These are phyloP conservation scores for Aspergillus chevalieri DNA, from an alignment of 2,329 filamentous ascomycete species.

Conservation along the genomic window DNA sequence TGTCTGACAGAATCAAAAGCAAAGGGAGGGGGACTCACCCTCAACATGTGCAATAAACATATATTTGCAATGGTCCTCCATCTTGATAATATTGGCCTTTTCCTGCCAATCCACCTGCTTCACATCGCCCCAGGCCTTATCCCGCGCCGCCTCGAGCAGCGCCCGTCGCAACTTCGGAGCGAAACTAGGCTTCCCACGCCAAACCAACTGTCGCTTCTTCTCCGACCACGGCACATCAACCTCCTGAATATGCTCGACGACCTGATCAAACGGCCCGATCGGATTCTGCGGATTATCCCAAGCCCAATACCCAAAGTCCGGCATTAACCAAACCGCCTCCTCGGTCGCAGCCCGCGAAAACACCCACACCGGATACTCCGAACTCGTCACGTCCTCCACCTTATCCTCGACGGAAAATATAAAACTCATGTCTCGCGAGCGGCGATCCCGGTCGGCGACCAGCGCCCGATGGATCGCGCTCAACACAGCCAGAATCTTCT, in stretches of 20 bases:
- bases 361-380: slow-evolving; percentile 37
- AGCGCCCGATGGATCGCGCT: slow-evolving; percentile 47
- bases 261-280: slow-evolving; percentile 32
- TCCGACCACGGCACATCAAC: slow-evolving; percentile 25
- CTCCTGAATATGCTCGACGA: slow-evolving; percentile 26
- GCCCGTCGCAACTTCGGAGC: slow-evolving; percentile 36
- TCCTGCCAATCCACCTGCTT: slow-evolving; percentile 36
- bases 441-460: slow-evolving; percentile 29
- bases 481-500: slow-evolving; percentile 37
- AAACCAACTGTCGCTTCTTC: slow-evolving; percentile 42
- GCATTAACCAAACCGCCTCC: slow-evolving; percentile 45
- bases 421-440: slow-evolving; percentile 42
- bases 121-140: slow-evolving; percentile 45
- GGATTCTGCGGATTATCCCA: slow-evolving; percentile 37
- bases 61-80: slow-evolving; percentile 49
- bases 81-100: slow-evolving; percentile 40
- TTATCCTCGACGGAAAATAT: slow-evolving; percentile 40
- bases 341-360: slow-evolving; percentile 36
- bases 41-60: slow-evolving; percentile 50
- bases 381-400: slow-evolving; percentile 37
- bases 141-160: slow-evolving; percentile 34
- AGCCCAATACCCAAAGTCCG: slow-evolving; percentile 49
- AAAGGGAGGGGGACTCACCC: slow-evolving; percentile 26
- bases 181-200: slow-evolving; percentile 44
- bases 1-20: not conserved